These are phyloP conservation scores for Penicillium sp. DNA, from an alignment of 2,329 filamentous ascomycete species.

Conservation along the genomic window DNA sequence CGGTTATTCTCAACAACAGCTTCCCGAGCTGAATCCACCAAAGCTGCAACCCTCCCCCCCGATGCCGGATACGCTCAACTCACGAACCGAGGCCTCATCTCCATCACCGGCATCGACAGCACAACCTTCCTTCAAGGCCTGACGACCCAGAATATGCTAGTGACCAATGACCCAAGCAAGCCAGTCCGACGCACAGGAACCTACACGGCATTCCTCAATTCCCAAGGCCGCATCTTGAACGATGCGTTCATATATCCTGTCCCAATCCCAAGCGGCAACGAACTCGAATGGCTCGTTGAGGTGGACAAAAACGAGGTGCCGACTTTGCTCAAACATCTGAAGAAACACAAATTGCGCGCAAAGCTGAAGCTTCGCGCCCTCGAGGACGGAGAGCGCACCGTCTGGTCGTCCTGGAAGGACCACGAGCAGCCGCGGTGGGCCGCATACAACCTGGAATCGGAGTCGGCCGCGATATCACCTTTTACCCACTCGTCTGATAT, in stretches of 20 bases:
- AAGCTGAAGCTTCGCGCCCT: constrained; percentile 71
- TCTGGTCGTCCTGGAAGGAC: constrained; percentile 76
- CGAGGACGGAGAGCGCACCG: constrained; percentile 61
- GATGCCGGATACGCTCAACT: constrained; percentile 54
- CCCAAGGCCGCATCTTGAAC: constrained; percentile 77
- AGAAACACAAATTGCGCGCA: constrained; percentile 79
- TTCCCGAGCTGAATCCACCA: constrained; percentile 8
- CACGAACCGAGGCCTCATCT: constrained; percentile 74
- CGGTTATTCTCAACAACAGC: constrained; percentile 33
- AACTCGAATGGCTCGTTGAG: constrained; percentile 70
- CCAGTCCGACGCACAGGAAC: constrained; percentile 52
- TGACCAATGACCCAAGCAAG: constrained; percentile 42
- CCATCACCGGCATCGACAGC: constrained; percentile 74
- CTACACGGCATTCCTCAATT: constrained; percentile 84
- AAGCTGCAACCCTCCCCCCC: constrained; percentile 38
- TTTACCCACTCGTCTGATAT: constrained; percentile 29
- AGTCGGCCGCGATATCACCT: constrained; percentile 25
- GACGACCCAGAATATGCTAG: constrained; percentile 69
- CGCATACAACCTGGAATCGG: constrained; percentile 39
- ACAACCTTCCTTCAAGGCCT: constrained; percentile 85
- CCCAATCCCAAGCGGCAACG: constrained; percentile 38
- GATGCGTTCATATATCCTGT: constrained; percentile 85
- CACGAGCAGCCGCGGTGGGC: constrained; percentile 38
- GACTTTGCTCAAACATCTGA: constrained; percentile 68
- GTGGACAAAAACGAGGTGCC: constrained; percentile 69